Base-by-base conservation (phyloP, 2,329 filamentous ascomycete genomes). In the Lecanicillium sp. region DNA sequence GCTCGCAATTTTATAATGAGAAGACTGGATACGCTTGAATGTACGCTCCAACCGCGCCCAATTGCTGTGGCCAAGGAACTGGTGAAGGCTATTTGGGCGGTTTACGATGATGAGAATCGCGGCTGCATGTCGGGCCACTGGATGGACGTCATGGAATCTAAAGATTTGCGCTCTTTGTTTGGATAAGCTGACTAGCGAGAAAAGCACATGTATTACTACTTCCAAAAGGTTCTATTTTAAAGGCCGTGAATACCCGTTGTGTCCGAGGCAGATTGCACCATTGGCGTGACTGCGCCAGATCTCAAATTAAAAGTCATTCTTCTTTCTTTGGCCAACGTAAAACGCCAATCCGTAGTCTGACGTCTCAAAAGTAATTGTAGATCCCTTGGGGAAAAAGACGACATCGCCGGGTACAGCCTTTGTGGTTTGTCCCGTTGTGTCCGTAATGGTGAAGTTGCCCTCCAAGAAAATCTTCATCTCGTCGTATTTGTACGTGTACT, bases 401-500 rank as follows among this genome's bases (percentile, higher is more conserved):
- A 82, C 76, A 56, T 84, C 81, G 0, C 81, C 81, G 7, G 72
- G 66, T 22, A 61, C 66, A 8, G 75, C 80, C 37, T 70, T 68
- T 17, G 79, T 76, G 47, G 69, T 72, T 47, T 69, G 62, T 28
- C 79, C 80, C 2, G 74, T 74, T 55, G 73, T 72, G 47, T 84
- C 80, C 20, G 65, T 66, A 50, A 84, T 81, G 44, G 77, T 72
- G 52, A 79, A 82, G 47, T 74, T 68, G 12, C 80, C 81, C 49
- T 84, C 79, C 9, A 84, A 60, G 46, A 85, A 79, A 53, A 84
- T 81, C 65, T 84, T 84, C 74, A 82, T 81, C 65, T 84, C 81
- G 52, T 84, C 73, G 59, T 84, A 84, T 29, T 68, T 77, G 60
- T 84, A 84, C 22, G 71, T 75, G 63, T 84, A 84, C 8, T 78